phyloP scores from a whole-genome alignment of 1,284 basidiomycete genomes.

The Microbotryum violaceum region DNA sequence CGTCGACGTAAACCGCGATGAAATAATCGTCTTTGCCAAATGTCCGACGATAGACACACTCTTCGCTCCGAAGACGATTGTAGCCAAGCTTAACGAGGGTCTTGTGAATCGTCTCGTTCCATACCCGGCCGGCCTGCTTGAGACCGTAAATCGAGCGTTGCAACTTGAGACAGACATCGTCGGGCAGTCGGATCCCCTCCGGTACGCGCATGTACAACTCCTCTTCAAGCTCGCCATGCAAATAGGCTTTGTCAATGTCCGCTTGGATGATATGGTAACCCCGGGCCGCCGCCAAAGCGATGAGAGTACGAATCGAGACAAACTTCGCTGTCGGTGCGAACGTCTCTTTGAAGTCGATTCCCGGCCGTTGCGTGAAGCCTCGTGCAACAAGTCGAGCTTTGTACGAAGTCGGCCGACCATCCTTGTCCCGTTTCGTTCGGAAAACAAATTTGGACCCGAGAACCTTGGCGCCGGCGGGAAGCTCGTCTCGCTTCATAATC shows the following conservation, averaged over 20 bases:
- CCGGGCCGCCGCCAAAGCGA: slow-evolving; percentile 41
- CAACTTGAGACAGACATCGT: slow-evolving; percentile 11
- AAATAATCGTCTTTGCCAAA: neutral
- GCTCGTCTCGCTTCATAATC: neutral
- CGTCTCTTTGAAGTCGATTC: slow-evolving; percentile 46
- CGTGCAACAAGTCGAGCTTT: slow-evolving; percentile 46
- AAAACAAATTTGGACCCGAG: slow-evolving; percentile 41
- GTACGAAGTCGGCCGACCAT: slow-evolving; percentile 36
- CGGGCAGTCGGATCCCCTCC: slow-evolving; percentile 27
- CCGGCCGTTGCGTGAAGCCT: slow-evolving; percentile 45
- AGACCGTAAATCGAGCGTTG: slow-evolving; percentile 41
- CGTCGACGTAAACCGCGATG: slow-evolving; percentile 41
- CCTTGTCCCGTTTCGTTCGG: slow-evolving; percentile 40
- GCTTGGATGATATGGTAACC: slow-evolving; percentile 43
- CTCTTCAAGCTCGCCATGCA: slow-evolving; percentile 45
- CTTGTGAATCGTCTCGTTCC: slow-evolving; percentile 37
- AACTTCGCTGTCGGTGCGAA: slow-evolving; percentile 44
- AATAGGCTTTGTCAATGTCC: slow-evolving; percentile 30
- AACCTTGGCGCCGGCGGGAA: slow-evolving; percentile 35
- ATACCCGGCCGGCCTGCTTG: slow-evolving; percentile 42
- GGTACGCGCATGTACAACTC: slow-evolving; percentile 42
- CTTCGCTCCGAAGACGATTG: slow-evolving; percentile 25
- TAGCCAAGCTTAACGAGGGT: slow-evolving; percentile 35
- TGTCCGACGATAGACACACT: slow-evolving; percentile 28
- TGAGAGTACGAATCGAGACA: slow-evolving; percentile 39